Evolutionary conservation across 2,329 filamentous ascomycete species (phyloP).

Genomic region (Aspergillus sp.): DNA sequence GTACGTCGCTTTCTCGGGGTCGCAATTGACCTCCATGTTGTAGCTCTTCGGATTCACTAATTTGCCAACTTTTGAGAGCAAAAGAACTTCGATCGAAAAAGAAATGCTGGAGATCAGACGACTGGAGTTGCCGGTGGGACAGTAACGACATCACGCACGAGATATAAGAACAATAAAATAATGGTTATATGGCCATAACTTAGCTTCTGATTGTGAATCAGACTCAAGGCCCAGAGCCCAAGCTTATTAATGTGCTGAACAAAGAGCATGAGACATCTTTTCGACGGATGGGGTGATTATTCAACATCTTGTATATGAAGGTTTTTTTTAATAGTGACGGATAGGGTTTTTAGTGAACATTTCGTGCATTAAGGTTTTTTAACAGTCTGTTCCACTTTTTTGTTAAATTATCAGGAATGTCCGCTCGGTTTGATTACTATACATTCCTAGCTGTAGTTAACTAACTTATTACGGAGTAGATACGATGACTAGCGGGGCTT

Average conservation of each 20-base stretch:
- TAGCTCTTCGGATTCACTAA: background rate
- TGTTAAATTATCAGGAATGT: slow-evolving; percentile 11
- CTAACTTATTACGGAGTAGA: slow-evolving; percentile 13
- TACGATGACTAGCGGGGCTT: slow-evolving; percentile 10
- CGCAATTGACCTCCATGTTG: background rate
- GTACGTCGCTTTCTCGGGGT: background rate
- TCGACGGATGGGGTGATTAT: background rate
- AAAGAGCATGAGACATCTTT: background rate
- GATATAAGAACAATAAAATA: background rate
- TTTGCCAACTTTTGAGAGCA: background rate
- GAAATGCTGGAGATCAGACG: background rate
- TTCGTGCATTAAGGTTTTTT: background rate
- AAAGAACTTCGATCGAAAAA: background rate
- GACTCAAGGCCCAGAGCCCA: background rate
- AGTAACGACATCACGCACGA: background rate
- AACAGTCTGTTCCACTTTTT: slow-evolving; percentile 8
- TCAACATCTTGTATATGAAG: background rate
- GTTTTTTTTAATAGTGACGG: background rate
- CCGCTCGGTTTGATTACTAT: slow-evolving; percentile 14
- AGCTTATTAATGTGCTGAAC: too few species aligned
- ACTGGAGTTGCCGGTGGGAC: background rate
- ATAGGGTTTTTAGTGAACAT: too few species aligned
- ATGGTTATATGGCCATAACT: background rate
- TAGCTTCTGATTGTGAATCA: background rate
- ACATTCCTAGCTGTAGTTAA: slow-evolving; percentile 12